Evolutionary conservation across 2,329 filamentous ascomycete species (phyloP), one percentile per base, ranked within the genome.

Genomic region (Botrytis sinoallii): DNA sequence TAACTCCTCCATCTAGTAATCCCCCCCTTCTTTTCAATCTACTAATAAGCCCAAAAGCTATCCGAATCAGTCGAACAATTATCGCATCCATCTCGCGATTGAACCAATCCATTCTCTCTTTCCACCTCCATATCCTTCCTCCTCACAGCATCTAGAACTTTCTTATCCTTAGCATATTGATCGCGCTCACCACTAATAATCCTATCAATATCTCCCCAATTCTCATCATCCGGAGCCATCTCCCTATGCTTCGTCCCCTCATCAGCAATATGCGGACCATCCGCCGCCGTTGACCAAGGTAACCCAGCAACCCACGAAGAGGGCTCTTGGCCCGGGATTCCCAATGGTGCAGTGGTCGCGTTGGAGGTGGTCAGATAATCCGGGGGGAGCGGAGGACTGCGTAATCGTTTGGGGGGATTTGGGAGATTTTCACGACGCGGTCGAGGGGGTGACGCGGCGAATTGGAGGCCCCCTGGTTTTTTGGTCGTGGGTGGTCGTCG

Each of bases 1-100:
- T 57, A 18, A 29, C 0, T 32, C 1, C 16, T 18, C 14, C 3
- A 57, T 57, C 7, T 2, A 18, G 6, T 3, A 32, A 29, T 16
- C 0, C n/a, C 4, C 14, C 25, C 25, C 3, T 55, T 4, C 25
- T 4, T 29, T 14, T 18, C n/a, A 29, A 18, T 0, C n/a, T 3
- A 3, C 48, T 55, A n/a, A 6, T 16, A n/a, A 57, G 6, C n/a
- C n/a, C n/a, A 57, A 57, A 29, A 57, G 6, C 6, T 8, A 18
- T 29, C 25, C n/a, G 52, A 18, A 18, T 14, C 1, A 29, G 2
- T 57, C n/a, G 3, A 57, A 8, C 16, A 9, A 29, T 4, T 16
- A 18, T 16, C 9, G 7, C n/a, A 8, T 29, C 6, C 52, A 6
- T 32, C 52, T 29, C 52, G 5, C 14, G n/a, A 55, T 29, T 6